phyloP scores from a whole-genome alignment of 495 filamentous ascomycete species.

The Articulospora tetracladia region DNA sequence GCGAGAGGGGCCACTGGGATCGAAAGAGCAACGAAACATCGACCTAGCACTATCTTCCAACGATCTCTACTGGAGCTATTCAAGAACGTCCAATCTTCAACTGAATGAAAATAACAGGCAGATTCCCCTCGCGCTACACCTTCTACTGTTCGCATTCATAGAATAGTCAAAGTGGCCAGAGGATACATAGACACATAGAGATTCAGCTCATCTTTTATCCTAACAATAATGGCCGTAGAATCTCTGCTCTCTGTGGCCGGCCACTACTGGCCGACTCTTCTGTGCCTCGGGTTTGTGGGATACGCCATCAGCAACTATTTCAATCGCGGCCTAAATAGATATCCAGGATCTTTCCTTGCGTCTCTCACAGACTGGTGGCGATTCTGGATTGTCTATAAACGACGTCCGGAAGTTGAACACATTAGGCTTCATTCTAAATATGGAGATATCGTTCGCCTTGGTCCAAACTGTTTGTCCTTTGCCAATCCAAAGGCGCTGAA shows the following conservation, averaged over 20 bases:
- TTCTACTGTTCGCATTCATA: not conserved
- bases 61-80: not conserved
- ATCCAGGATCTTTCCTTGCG: constrained; percentile 64
- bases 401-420: constrained; percentile 62
- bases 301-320: constrained; percentile 56
- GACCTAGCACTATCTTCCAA: not conserved
- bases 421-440: constrained; percentile 64
- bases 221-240: constrained; percentile 14
- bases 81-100: not conserved
- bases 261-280: constrained; percentile 45
- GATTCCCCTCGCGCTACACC: not conserved
- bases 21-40: not conserved
- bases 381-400: constrained; percentile 58
- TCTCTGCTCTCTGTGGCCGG: constrained; percentile 31
- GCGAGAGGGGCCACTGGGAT: too few species aligned
- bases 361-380: constrained; percentile 68
- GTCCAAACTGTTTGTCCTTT: constrained; percentile 52
- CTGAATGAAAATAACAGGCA: not conserved
- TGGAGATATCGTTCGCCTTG: constrained; percentile 52
- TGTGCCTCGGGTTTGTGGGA: constrained; percentile 27
- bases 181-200: not conserved
- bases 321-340: constrained; percentile 56
- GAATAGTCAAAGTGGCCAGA: not conserved
- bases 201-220: not conserved
- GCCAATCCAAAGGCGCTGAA: constrained; percentile 55